Conservation (phyloP, 2,329 filamentous ascomycete genomes). For the Fusarium nodosum region DNA sequence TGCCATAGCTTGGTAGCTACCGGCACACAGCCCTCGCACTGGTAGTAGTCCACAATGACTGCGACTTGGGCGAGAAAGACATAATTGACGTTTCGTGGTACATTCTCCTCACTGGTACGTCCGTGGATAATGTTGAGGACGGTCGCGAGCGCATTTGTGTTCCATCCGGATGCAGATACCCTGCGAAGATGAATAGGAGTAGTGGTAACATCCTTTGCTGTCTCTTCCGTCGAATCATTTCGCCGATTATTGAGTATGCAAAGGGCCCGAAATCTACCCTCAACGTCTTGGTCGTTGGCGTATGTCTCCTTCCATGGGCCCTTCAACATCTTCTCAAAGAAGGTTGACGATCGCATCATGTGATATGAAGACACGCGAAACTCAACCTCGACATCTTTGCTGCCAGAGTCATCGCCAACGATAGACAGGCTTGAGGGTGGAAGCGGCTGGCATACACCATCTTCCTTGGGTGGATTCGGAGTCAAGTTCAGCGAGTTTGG, state of each 20-base stretch:
- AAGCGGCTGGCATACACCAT: neutral
- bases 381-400: neutral
- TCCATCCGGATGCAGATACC: conserved; percentile 2
- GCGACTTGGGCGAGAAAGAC: conserved; percentile 9
- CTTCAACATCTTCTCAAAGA: neutral
- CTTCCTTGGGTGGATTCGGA: neutral
- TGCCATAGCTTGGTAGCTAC: too few species aligned
- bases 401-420: too few species aligned
- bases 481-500: neutral
- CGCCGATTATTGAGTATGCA: too few species aligned
- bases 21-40: neutral
- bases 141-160: neutral
- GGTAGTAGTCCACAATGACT: conserved; percentile 28
- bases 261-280: too few species aligned
- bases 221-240: neutral
- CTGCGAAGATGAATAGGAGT: neutral
- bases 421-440: neutral
- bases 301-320: neutral
- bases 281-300: too few species aligned
- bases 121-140: conserved; percentile 18
- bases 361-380: neutral
- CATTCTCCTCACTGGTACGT: rapidly evolving
- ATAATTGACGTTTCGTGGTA: neutral
- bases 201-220: too few species aligned
- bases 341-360: neutral